phyloP scores from a whole-genome alignment of 169 alveolate genomes.

The Eimeria sp. region DNA sequence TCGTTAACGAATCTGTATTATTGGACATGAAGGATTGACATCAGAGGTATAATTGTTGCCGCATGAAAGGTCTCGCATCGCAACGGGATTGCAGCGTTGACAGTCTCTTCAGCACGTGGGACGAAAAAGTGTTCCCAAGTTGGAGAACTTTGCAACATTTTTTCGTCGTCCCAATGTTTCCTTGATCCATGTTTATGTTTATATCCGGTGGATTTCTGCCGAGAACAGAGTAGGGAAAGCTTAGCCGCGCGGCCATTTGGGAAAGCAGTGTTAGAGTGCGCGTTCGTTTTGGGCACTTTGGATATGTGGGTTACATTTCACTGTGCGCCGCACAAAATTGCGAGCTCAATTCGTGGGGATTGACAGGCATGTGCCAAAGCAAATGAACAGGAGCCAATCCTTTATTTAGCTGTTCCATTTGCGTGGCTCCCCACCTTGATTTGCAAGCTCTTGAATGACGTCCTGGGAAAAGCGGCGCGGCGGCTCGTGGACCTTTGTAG shows the following conservation, averaged over 20 bases:
- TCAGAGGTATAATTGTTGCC: conserved; percentile 73
- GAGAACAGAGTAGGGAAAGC: conserved; percentile 70
- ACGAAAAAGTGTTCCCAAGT: not conserved
- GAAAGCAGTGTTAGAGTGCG: conserved; percentile 65
- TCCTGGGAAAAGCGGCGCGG: conserved; percentile 18
- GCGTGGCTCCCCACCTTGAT: conserved; percentile 54
- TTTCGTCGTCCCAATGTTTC: conserved; percentile 79
- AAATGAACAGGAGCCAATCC: not conserved
- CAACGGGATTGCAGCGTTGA: conserved; percentile 61
- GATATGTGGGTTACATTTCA: conserved; percentile 65
- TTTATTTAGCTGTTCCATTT: conserved; percentile 1
- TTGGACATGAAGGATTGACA: conserved; percentile 57
- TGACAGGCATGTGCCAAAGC: not conserved
- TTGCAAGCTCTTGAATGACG: conserved; percentile 40
- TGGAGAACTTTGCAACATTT: conserved; percentile 42
- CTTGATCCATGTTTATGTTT: conserved; percentile 64
- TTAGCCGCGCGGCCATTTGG: conserved; percentile 71
- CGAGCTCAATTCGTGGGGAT: conserved; percentile 62
- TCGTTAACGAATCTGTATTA: conserved; percentile 45
- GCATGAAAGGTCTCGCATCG: conserved; percentile 75
- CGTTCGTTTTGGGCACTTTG: conserved; percentile 70
- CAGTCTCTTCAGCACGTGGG: conserved; percentile 72
- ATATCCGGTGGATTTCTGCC: conserved; percentile 59
- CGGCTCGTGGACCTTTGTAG: conserved; percentile 9
- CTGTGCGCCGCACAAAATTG: conserved; percentile 61